Evolutionary conservation across 1,284 basidiomycete genomes (phyloP), one percentile per base, ranked within the genome.

Genomic region (Papiliotrema terrestris): DNA sequence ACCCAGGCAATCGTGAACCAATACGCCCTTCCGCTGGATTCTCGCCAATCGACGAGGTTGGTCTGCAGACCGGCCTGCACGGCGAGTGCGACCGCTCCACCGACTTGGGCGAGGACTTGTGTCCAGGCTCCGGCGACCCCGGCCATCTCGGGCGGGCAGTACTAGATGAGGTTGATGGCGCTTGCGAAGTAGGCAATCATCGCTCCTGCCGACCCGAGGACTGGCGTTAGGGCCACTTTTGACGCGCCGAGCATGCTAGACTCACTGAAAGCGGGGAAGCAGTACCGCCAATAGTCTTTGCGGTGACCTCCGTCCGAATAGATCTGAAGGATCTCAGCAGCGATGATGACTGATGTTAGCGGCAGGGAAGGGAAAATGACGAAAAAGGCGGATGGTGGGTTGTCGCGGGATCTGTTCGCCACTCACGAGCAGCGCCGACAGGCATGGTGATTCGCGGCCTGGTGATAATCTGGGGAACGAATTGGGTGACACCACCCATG

Each of bases 61-160:
- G 62, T 60, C 47, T 71, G 63, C n/a, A 76, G 63, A 20, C 69
- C 73, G 15, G 71, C 72, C 55, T 73, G 71, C 3, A 74, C 68
- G 22, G 72, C 71, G 25, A 76, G 57, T 20, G 58, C 55, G 49
- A 74, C 58, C 15, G 69, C 62, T 14, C 63, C 67, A 3, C 66
- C 68, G 22, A 69, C 53, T 52, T 71, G 67, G 26, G 65, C 54
- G n/a, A 73, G 37, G 9, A 73, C 71, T 49, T 75, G 71, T 15
- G 63, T 64, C 62, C 69, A 69, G 0, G 68, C 72, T 15, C 69
- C 68, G 23, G 67, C 67, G n/a, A 74, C 69, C 23, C 74, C 74
- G 14, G 67, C 65, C 62, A 72, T 73, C 48, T 72, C 64, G n/a
- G 66, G 65, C 13, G 69, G 69, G 47, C 62, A 66, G 55, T 63